These are phyloP conservation scores for Aspergillus fructus DNA, from an alignment of 2,329 filamentous ascomycete species.

Conservation along the genomic window DNA sequence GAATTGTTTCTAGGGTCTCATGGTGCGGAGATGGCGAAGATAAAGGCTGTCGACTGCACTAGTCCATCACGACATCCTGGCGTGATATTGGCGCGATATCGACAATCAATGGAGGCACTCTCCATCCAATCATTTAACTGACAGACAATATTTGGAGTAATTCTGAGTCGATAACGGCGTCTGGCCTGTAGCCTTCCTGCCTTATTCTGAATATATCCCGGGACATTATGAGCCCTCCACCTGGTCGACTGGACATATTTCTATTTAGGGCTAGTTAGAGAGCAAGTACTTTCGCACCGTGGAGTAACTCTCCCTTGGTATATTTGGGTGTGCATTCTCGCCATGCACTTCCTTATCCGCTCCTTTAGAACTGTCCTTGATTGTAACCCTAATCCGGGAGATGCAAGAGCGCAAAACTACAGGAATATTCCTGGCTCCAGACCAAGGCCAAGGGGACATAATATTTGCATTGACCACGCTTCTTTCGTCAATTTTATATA, in stretches of 20 bases:
- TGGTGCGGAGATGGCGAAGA: background rate
- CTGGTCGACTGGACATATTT: background rate
- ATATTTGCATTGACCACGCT: no score
- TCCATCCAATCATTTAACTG: background rate
- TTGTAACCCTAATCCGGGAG: no score
- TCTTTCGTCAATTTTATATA: no score
- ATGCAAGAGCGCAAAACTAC: no score
- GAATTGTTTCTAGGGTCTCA: background rate
- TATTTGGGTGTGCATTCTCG: no score
- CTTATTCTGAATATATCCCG: background rate
- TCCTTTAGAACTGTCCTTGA: no score
- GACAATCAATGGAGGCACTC: background rate
- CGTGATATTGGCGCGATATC: slow-evolving; percentile 5
- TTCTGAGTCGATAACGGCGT: background rate
- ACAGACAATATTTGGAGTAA: background rate
- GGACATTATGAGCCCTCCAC: background rate
- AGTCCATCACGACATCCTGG: slow-evolving; percentile 5
- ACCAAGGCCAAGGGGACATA: no score
- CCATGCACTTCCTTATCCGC: no score
- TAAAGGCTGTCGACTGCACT: background rate
- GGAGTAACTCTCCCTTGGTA: no score
- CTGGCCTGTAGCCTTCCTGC: background rate
- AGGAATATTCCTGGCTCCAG: no score
- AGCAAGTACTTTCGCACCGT: no score
- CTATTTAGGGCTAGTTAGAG: background rate